Percentiles rank a stretch among this genome's conserved stretches.
Evolutionary conservation across 257 asterid species (phyloP).

Genomic region (Gardenia jasminoides): DNA sequence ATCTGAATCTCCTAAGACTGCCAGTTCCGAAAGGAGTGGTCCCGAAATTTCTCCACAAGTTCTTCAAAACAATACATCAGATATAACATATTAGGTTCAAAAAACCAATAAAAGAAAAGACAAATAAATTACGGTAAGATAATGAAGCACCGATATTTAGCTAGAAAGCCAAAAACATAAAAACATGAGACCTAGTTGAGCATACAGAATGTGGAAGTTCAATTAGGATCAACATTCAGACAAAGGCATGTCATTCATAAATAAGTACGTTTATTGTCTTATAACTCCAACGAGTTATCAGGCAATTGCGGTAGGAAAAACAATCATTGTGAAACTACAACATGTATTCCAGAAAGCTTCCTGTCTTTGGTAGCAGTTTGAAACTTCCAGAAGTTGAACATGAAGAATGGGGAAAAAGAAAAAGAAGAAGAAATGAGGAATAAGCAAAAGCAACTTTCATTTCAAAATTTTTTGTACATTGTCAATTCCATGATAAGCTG

Average conservation of each 20-base stretch:
- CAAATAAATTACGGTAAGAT: neutral
- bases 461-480: neutral
- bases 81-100: neutral
- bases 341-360: neutral
- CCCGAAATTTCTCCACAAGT: conserved; percentile 47
- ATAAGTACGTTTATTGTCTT: neutral
- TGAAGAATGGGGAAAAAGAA: neutral
- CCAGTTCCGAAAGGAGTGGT: conserved; percentile 43
- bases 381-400: neutral
- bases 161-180: neutral
- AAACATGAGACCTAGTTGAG: neutral
- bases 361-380: neutral
- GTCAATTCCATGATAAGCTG: neutral
- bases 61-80: conserved; percentile 32
- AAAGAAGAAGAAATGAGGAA: neutral
- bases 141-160: neutral
- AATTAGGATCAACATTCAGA: neutral
- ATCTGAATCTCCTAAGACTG: conserved; percentile 38
- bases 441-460: neutral
- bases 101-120: neutral
- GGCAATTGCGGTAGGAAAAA: neutral
- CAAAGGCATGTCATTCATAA: neutral
- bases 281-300: neutral
- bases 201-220: neutral
- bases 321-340: neutral